Percentiles rank a stretch among this genome's conserved stretches.
Evolutionary conservation across 2,329 filamentous ascomycete genomes (phyloP).

Genomic region (Diplocarpon mali): DNA sequence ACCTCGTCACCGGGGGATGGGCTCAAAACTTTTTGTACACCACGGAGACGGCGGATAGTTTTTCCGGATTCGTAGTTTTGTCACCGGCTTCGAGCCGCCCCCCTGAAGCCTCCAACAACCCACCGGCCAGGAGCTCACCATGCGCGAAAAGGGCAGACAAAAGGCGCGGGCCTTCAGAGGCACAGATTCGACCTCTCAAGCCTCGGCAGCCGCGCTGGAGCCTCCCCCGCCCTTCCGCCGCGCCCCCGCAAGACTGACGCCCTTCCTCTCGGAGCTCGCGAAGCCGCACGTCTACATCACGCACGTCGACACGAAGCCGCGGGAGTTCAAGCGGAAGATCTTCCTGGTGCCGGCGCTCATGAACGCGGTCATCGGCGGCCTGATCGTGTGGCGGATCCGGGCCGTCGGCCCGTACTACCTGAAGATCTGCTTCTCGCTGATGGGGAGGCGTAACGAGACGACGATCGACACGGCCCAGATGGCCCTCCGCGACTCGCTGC

Average conservation of each 20-base stretch:
- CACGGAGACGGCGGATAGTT: too few relatives aligned
- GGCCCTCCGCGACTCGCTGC: constrained; percentile 44
- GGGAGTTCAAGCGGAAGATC: constrained; percentile 66
- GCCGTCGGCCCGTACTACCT: constrained; percentile 61
- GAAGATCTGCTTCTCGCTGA: constrained; percentile 24
- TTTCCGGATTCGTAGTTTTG: too few relatives aligned
- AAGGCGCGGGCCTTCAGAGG: constrained; percentile 23
- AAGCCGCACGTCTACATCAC: constrained; percentile 75
- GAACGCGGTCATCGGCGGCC: constrained; percentile 54
- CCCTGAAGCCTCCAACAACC: too few relatives aligned
- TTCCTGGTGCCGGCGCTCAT: constrained; percentile 70
- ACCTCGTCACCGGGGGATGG: too few relatives aligned
- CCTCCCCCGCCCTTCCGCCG: constrained; percentile 57
- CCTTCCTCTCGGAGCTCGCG: constrained; percentile 37
- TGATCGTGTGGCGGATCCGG: constrained; percentile 60
- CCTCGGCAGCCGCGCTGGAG: constrained; percentile 8
- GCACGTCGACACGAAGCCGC: constrained; percentile 65
- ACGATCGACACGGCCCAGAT: constrained; percentile 49
- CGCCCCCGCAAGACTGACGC: constrained; percentile 34
- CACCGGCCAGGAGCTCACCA: too few relatives aligned
- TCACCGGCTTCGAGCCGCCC: too few relatives aligned
- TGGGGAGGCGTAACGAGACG: constrained; percentile 41
- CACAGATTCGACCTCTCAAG: constrained; percentile 8
- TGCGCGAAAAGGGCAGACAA: constrained; percentile 25
- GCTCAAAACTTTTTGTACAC: too few relatives aligned